Conservation (phyloP, 129 eudicot genomes). For the Centaurea solstitialis region DNA sequence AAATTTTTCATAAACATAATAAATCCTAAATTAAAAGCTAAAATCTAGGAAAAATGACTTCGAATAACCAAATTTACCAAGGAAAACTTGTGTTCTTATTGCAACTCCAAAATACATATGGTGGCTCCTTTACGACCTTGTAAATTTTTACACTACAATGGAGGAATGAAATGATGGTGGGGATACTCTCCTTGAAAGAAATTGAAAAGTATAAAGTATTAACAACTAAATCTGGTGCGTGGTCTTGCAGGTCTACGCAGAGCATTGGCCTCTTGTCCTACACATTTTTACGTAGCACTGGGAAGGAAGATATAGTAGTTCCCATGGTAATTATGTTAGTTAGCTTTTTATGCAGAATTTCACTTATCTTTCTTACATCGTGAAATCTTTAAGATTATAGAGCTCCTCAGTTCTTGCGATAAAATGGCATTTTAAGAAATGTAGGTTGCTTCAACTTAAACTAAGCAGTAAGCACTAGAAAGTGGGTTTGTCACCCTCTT, state of each 20-base stretch:
- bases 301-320: conserved; percentile 97
- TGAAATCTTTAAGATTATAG: background rate
- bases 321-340: conserved; percentile 71
- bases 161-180: background rate
- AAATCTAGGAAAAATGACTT: too few relatives aligned
- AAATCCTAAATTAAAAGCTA: too few relatives aligned
- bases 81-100: too few relatives aligned
- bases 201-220: conserved; percentile 23
- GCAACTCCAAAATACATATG: too few relatives aligned
- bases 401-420: background rate
- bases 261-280: conserved; percentile 92
- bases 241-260: conserved; percentile 64
- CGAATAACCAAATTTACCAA: too few relatives aligned
- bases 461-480: background rate
- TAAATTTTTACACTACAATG: too few relatives aligned
- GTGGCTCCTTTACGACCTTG: too few relatives aligned
- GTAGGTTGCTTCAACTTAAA: background rate
- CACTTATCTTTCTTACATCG: background rate
- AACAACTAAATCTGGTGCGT: background rate
- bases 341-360: conserved; percentile 10
- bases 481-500: background rate
- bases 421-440: background rate
- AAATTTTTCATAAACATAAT: too few relatives aligned
- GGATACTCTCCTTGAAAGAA: background rate
- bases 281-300: conserved; percentile 77